phyloP scores from a whole-genome alignment of 2,329 filamentous ascomycete species.

The Coniella vitis region DNA sequence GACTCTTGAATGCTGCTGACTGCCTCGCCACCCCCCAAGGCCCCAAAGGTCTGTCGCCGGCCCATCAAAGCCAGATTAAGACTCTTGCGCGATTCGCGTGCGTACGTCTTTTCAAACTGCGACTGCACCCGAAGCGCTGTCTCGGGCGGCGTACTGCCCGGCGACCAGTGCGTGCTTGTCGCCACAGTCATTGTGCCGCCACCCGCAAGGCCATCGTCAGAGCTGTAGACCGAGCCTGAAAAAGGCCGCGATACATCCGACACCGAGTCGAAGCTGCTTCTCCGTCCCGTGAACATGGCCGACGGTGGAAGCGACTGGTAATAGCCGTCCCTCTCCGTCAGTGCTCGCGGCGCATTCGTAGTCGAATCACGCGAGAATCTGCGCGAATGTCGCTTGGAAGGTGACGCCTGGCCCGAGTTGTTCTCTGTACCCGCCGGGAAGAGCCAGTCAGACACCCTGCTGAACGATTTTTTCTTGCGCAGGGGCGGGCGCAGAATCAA shows the following conservation, averaged over 20 bases:
- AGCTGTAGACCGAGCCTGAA: constrained; percentile 45
- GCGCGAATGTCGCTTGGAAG: constrained; percentile 26
- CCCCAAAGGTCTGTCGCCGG: constrained; percentile 12
- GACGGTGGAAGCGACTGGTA: constrained; percentile 47
- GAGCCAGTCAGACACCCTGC: constrained; percentile 54
- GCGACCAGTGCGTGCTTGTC: constrained; percentile 36
- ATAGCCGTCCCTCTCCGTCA: constrained; percentile 47
- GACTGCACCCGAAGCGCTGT: constrained; percentile 26
- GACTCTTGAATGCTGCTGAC: too few relatives aligned
- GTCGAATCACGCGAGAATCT: constrained; percentile 42
- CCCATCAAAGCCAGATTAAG: constrained; percentile 2
- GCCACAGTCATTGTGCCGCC: constrained; percentile 15
- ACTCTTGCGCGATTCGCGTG: constrained; percentile 5
- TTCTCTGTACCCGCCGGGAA: constrained; percentile 33
- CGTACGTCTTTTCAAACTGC: constrained; percentile 32
- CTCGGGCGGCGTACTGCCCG: constrained; percentile 33
- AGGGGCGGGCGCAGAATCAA: constrained; percentile 53
- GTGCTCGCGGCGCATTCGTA: constrained; percentile 48
- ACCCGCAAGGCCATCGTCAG: constrained; percentile 27
- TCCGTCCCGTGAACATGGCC: constrained; percentile 20
- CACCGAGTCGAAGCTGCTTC: constrained; percentile 38
- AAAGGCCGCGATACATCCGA: constrained; percentile 21
- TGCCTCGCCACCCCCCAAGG: constrained; percentile 2
- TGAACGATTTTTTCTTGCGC: constrained; percentile 62
- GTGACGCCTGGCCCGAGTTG: constrained; percentile 3